Conservation (phyloP, 2,329 filamentous ascomycete genomes). For the Sordariomycetes sp. region DNA sequence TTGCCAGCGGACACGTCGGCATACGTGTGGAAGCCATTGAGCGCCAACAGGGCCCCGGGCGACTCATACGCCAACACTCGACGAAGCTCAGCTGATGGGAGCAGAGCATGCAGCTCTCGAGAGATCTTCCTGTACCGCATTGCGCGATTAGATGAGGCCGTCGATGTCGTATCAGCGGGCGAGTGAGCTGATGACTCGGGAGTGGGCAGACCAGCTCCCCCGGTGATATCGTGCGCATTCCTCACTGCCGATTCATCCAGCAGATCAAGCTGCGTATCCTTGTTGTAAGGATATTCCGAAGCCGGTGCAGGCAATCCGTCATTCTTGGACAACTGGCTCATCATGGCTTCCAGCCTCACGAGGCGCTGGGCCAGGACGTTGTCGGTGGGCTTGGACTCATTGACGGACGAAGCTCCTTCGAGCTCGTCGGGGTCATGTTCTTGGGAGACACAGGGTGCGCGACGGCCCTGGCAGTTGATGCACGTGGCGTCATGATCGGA, state of each 20-base stretch:
- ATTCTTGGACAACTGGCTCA: slow-evolving; percentile 33
- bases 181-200: not conserved
- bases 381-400: slow-evolving; percentile 15
- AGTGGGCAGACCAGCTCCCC: not conserved
- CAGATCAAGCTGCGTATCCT: slow-evolving; percentile 11
- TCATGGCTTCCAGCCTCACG: slow-evolving; percentile 34
- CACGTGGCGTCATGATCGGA: slow-evolving; percentile 31
- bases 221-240: slow-evolving; percentile 6
- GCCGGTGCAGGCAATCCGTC: not conserved
- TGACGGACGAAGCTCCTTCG: slow-evolving; percentile 11
- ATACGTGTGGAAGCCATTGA: slow-evolving; percentile 8
- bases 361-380: slow-evolving; percentile 31
- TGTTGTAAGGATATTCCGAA: not conserved
- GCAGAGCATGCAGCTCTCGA: slow-evolving; percentile 12
- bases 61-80: slow-evolving; percentile 17
- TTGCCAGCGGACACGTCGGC: slow-evolving; percentile 16
- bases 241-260: slow-evolving; percentile 10
- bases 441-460: slow-evolving; percentile 33
- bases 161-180: not conserved
- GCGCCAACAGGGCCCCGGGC: slow-evolving; percentile 16
- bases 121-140: not conserved
- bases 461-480: slow-evolving; percentile 32
- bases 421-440: slow-evolving; percentile 27
- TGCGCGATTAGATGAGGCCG: not conserved
- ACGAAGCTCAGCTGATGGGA: slow-evolving; percentile 24